phyloP scores from a whole-genome alignment of 2,329 filamentous ascomycete species.

The Pseudogymnoascus sp. region DNA sequence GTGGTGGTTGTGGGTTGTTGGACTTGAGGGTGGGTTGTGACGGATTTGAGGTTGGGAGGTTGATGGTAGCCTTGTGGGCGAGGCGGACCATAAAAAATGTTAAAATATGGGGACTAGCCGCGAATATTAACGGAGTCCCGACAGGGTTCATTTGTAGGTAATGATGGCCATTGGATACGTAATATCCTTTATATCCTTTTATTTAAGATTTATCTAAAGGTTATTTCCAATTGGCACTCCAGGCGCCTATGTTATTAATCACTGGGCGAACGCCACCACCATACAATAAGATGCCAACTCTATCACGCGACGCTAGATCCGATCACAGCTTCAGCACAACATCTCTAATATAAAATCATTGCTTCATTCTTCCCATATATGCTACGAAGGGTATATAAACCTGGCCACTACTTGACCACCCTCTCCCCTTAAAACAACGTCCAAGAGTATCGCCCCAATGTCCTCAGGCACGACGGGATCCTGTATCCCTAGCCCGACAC shows the following conservation, averaged over 20 bases:
- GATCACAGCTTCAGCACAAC: not conserved
- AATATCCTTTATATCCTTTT: not conserved
- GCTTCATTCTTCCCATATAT: constrained; percentile 6
- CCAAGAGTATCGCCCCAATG: not conserved
- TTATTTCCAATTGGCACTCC: not conserved
- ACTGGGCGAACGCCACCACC: not conserved
- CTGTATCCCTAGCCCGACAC: constrained; percentile 1
- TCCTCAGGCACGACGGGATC: not conserved
- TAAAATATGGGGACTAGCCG: constrained; percentile 1
- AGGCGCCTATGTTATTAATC: not conserved
- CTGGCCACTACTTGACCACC: not conserved
- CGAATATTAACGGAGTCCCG: not conserved
- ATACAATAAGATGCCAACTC: not conserved
- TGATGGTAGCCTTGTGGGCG: not conserved
- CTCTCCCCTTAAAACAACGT: not conserved
- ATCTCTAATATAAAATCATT: constrained; percentile 3
- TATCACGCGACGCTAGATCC: not conserved
- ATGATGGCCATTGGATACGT: not conserved
- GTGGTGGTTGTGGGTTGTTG: not conserved
- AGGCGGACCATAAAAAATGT: not conserved
- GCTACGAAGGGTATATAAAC: constrained; percentile 5
- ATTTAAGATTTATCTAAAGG: not conserved
- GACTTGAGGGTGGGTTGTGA: not conserved
- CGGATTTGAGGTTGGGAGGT: not conserved
- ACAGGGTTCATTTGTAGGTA: not conserved